Evolutionary conservation across 2,329 filamentous ascomycete genomes (phyloP), one percentile per base, ranked within the genome.

Genomic region (Colletotrichum plurivorum): DNA sequence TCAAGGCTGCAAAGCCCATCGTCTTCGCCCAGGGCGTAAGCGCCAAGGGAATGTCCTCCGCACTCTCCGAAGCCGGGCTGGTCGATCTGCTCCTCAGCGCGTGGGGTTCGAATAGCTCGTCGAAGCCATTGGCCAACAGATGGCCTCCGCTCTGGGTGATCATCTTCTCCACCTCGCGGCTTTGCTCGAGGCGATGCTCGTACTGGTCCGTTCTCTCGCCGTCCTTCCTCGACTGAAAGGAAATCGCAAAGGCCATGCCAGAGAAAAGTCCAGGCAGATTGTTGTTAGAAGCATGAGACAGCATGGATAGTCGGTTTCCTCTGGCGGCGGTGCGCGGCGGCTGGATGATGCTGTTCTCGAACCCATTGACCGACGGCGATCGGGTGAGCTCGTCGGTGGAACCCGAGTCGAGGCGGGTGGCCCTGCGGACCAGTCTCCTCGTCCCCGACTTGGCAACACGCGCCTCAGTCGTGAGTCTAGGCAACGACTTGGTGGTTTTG

Each of bases 241-340:
- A 95, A 12, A 97, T 87, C 0, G 94, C 94, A 79, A 98, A 98
- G 0, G 89, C 90, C 94, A 98, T 97, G 49, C 91, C 90, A 1
- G 87, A 81, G 75, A 98, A 97, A 0, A 97, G 70, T 67, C 74
- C 27, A 53, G 71, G 59, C 2, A 10, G 6, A 25, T 56, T 39
- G 2, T 63, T 63, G 41, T 54, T 70, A 16, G 64, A 63, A 4
- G 64, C 48, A 18, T 68, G 58, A 5, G 63, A 67, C 7, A 70
- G 41, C 18, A 59, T 63, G 13, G 67, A 68, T 5, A 70, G 49
- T 5, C 67, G 67, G 10, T 63, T 70, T 27, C 67, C 64, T 20
- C 69, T 58, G 5, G 55, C 71, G 55, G 63, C 74, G 6, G 72
- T 67, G 67, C 76, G 79, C 4, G 74, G 65, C 8, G 75, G 73